A percentile compares a stretch with the other conserved stretches of the same genome.
Conservation (phyloP, 2,329 filamentous ascomycete species). For the Calonectria leucothoes region DNA sequence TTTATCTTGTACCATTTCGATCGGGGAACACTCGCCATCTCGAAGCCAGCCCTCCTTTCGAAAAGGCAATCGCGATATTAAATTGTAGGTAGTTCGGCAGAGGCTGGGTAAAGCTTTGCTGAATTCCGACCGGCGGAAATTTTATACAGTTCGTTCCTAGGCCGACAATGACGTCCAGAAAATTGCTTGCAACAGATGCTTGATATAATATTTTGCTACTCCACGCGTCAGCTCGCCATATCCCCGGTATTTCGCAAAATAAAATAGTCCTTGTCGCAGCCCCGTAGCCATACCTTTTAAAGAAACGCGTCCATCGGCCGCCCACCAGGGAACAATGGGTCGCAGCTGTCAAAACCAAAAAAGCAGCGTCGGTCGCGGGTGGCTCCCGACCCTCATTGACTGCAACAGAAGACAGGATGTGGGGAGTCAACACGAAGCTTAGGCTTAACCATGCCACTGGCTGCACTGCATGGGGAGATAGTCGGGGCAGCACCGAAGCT, state of each 20-base stretch:
- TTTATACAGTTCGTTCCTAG: neutral
- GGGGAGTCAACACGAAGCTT: neutral
- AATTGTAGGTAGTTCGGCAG: no score
- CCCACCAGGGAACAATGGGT: neutral
- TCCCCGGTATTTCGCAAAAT: neutral
- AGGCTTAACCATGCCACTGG: neutral
- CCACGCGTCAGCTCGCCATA: constrained; percentile 7
- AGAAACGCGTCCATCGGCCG: neutral
- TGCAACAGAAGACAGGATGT: neutral
- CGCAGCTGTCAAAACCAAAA: neutral
- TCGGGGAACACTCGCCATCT: constrained; percentile 16
- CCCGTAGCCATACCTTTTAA: neutral
- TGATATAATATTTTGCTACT: neutral
- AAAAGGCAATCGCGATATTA: neutral
- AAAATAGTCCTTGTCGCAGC: neutral
- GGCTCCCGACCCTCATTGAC: neutral
- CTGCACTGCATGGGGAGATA: neutral
- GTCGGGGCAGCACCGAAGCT: constrained; percentile 6
- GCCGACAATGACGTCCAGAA: neutral
- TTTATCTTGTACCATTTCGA: constrained; percentile 22
- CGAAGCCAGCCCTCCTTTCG: neutral
- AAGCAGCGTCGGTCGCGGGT: neutral
- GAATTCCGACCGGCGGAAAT: neutral
- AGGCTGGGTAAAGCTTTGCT: neutral
- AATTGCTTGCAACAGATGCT: neutral